Conservation (phyloP, 2,329 filamentous ascomycete species). For the Sordariomycetes sp. region DNA sequence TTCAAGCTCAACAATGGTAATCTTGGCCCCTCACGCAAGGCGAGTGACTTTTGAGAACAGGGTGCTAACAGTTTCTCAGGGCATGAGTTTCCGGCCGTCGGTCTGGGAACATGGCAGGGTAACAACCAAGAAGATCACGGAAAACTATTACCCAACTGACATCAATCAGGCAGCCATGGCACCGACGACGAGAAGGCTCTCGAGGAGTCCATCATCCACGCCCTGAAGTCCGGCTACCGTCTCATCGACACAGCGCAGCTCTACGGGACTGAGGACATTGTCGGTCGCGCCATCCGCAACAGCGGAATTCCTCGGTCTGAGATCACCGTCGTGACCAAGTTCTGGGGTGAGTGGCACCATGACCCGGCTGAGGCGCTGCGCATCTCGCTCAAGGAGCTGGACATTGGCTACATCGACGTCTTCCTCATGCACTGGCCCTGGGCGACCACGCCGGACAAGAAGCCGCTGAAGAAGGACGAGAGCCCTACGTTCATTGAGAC, state of each 20-base stretch:
- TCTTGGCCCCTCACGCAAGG: neutral
- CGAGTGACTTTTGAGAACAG: neutral
- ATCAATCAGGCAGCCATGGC: slow-evolving; percentile 5
- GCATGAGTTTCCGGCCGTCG: slow-evolving; percentile 10
- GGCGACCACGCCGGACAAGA: slow-evolving; percentile 13
- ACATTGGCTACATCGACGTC: slow-evolving; percentile 21
- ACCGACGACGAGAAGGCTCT: slow-evolving; percentile 10
- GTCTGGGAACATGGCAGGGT: slow-evolving; percentile 16
- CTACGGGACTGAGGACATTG: slow-evolving; percentile 16
- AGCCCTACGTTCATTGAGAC: slow-evolving; percentile 15
- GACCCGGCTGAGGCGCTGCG: slow-evolving; percentile 15
- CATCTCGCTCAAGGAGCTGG: slow-evolving; percentile 15
- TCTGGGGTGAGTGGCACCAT: slow-evolving; percentile 19
- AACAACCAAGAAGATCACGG: neutral
- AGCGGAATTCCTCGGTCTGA: slow-evolving; percentile 22
- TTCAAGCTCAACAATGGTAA: slow-evolving; percentile 3
- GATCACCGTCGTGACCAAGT: slow-evolving; percentile 21
- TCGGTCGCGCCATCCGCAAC: slow-evolving; percentile 20
- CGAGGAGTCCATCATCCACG: slow-evolving; percentile 15
- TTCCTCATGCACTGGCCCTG: slow-evolving; percentile 20
- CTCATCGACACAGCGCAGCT: slow-evolving; percentile 17
- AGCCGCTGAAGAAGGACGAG: slow-evolving; percentile 10
- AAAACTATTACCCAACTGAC: neutral
- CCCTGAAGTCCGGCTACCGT: slow-evolving; percentile 18
- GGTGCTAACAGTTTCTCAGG: neutral